Evolutionary conservation across 148 eudicot genomes (phyloP), one percentile per base, ranked within the genome.

Genomic region (Polygonum aviculare): DNA sequence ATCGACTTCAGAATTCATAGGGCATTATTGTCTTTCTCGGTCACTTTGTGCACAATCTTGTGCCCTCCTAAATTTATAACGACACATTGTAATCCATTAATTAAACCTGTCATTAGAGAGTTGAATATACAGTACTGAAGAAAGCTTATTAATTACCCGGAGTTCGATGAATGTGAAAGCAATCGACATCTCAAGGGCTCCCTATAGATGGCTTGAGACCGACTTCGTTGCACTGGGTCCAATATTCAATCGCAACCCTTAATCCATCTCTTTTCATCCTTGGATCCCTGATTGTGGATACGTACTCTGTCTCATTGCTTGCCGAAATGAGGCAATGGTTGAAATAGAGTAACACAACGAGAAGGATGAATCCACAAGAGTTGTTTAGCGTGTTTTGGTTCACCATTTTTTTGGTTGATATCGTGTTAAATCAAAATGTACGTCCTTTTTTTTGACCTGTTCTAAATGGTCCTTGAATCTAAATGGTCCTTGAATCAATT

Each of bases 191-290:
- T 75, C 83, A 75, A 36, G 83, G 83, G 60, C 83, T 81, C 11
- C 83, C 83, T 35, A 77, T 14, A 0, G 78, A 83, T 49, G 78
- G 62, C 76, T 84, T 86, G 44, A 78, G 48, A 4, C 87, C 89
- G 76, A 84, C 89, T 49, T 86, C 89, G 51, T 86, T 84, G 77
- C 85, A 86, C 44, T 86, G 89, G 40, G 84, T 86, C 89, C 87
- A 86, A 21, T 85, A 80, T 69, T 86, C 89, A 1, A 84, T 86
- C 47, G 80, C 85, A 50, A 82, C 74, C 21, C 85, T 78, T 75
- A 85, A n/a, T 22, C 80, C 87, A 78, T 85, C 87, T 82, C 85
- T 69, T 74, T 57, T 75, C 87, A 80, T 82, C 33, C 83, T 78
- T 2, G 85, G 81, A 70, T 82, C 85, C 0, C 85, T 81, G 18